Evolutionary conservation across 1,139 yeast genomes (phyloP).

Genomic region (Taphrina deformans): DNA sequence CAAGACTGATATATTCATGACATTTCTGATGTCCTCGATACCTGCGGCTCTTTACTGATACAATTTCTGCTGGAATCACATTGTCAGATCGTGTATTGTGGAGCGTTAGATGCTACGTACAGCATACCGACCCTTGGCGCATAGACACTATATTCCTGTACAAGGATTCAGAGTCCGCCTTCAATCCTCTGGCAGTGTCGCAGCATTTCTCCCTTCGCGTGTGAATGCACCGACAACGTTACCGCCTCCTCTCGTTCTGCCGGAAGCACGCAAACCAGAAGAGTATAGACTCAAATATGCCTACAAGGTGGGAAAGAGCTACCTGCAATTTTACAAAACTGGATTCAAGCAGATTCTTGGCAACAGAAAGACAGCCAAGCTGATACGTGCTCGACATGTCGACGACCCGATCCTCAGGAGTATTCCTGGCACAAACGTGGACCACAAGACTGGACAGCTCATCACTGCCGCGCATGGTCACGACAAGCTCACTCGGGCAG

Average conservation of each 20-base stretch:
- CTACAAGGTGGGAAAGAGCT: slow-evolving; percentile 18
- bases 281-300: neutral
- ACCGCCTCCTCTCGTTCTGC: slow-evolving; percentile 24
- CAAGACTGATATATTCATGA: neutral
- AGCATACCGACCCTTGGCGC: neutral
- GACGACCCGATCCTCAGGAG: neutral
- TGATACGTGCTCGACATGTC: neutral
- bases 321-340: slow-evolving; percentile 27
- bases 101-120: neutral
- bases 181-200: neutral
- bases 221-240: slow-evolving; percentile 28
- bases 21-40: too few species aligned
- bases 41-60: too few species aligned
- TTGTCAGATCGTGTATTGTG: too few species aligned
- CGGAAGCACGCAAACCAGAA: neutral
- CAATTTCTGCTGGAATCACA: too few species aligned
- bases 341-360: slow-evolving; percentile 26
- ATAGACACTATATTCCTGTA: neutral
- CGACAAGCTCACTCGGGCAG: slow-evolving; percentile 9
- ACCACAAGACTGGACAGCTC: slow-evolving; percentile 7
- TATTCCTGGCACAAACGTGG: slow-evolving; percentile 1
- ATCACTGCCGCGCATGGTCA: neutral
- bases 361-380: slow-evolving; percentile 17
- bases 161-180: neutral
- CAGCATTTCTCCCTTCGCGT: neutral